These are phyloP conservation scores for Rutstroemia sp. DNA, from an alignment of 2,329 filamentous ascomycete species.

Conservation along the genomic window DNA sequence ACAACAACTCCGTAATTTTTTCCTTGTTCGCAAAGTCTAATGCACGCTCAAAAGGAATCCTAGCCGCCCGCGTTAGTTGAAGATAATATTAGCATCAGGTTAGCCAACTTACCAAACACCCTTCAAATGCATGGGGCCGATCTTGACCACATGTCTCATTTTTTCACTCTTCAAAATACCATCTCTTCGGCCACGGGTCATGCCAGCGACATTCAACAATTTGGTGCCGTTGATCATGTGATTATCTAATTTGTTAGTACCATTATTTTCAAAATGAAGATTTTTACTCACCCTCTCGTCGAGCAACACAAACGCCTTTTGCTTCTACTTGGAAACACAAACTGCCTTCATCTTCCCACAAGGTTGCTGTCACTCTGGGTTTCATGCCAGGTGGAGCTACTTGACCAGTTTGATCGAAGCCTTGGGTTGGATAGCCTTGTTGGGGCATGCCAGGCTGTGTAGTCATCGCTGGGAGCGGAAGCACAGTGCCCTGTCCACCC, in stretches of 20 bases:
- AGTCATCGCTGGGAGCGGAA: slow-evolving; percentile 55
- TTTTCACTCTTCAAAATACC: slow-evolving; percentile 98
- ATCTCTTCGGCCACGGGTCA: slow-evolving; percentile 92
- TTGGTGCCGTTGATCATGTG: slow-evolving; percentile 99
- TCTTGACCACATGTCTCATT: slow-evolving; percentile 93
- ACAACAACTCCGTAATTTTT: slow-evolving; percentile 93
- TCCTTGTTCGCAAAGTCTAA: slow-evolving; percentile 99
- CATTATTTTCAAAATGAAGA: neutral
- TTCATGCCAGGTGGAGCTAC: slow-evolving; percentile 91
- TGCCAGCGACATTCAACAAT: slow-evolving; percentile 90
- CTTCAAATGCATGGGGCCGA: slow-evolving; percentile 97
- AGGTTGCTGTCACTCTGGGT: slow-evolving; percentile 86
- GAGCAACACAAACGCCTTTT: slow-evolving; percentile 88
- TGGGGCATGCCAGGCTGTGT: slow-evolving; percentile 40
- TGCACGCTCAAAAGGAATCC: slow-evolving; percentile 97
- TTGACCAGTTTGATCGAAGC: slow-evolving; percentile 82
- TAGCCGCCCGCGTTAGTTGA: slow-evolving; percentile 32
- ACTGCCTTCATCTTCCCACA: slow-evolving; percentile 98
- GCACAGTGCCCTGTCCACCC: slow-evolving; percentile 55
- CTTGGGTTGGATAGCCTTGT: slow-evolving; percentile 41
- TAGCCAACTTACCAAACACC: slow-evolving; percentile 77
- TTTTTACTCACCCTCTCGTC: slow-evolving; percentile 77
- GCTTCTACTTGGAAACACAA: slow-evolving; percentile 97
- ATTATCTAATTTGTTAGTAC: slow-evolving; percentile 56
- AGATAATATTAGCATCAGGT: neutral